Base-by-base conservation (phyloP, 805 yeast genomes). In the Yamadazyma scolyti region DNA sequence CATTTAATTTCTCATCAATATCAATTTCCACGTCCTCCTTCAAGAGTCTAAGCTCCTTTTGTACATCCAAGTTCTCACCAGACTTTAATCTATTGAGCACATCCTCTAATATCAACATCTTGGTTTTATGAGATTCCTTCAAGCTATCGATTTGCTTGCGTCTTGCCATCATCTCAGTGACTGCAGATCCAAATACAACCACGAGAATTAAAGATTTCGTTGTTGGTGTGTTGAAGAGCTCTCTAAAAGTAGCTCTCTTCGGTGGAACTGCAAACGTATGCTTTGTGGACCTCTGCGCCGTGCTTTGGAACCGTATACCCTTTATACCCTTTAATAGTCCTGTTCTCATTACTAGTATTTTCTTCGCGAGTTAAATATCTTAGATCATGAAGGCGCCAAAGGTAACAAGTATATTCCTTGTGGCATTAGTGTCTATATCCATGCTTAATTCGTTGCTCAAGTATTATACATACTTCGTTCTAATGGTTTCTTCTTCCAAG, bases 141-240 rank as follows among this genome's bases (percentile, higher is more conserved):
- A 73, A 43, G 16, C 56, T 58, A 20, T 71, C 77, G n/a, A 55
- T 43, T 20, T 61, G 59, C 36, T 66, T 69, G 25, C 70, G 55
- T 33, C 57, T 66, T 28, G 66, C 55, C 59, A 70, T 68, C 24
- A 67, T 57, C 36, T 73, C 75, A 20, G 73, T 58, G 4, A 68
- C 73, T 4, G 66, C 65, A 2, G 77, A 60, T 5, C 71, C 69
- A 41, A 66, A 61, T 9, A 64, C 40, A 11, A 65, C 34, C 4
- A 68, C 56, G 24, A 63, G 51, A 12, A 64, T 36, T 6, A 64
- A 46, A 9, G 69, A 53, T 46, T 67, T 66, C 34, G 61, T 43
- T 6, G 61, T 49, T 6, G 70, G 62, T 1, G 61, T 52, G 20
- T 41, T 45, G 18, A 63, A 34, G n/a, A 61, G 36, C 23, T 54